Conservation (phyloP, 345 rosid species). For the Aethionema arabicum region DNA sequence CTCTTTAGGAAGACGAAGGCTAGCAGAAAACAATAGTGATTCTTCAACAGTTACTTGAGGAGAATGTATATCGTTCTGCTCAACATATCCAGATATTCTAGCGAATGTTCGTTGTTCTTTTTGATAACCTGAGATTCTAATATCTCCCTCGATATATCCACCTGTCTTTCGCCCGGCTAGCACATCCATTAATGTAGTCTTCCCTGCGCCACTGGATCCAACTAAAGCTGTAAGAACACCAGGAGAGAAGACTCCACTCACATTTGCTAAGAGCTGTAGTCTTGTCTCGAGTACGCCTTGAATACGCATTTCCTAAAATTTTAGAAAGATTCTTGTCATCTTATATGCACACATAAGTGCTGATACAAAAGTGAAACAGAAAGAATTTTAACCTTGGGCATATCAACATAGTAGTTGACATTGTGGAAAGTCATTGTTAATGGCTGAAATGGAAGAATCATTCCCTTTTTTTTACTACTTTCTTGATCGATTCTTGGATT, state of each 20-base stretch:
- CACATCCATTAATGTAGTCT: slow-evolving; percentile 96
- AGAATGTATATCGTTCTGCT: slow-evolving; percentile 96
- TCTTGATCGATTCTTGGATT: slow-evolving; percentile 21
- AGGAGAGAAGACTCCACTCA: slow-evolving; percentile 93
- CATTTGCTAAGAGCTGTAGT: slow-evolving; percentile 68
- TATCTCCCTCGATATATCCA: slow-evolving; percentile 84
- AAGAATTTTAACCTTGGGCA: slow-evolving; percentile 62
- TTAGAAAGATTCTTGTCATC: not conserved
- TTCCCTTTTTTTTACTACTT: slow-evolving; percentile 59
- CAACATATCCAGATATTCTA: slow-evolving; percentile 92
- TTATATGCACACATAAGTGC: slow-evolving; percentile 5
- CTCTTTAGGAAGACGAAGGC: slow-evolving; percentile 80
- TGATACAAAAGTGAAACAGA: not conserved
- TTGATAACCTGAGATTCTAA: slow-evolving; percentile 74
- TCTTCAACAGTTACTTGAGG: slow-evolving; percentile 95
- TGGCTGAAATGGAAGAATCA: slow-evolving; percentile 94
- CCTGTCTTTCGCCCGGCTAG: slow-evolving; percentile 96
- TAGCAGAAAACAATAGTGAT: slow-evolving; percentile 83
- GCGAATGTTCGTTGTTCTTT: slow-evolving; percentile 86
- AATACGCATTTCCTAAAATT: slow-evolving; percentile 65
- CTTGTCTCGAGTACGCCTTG: slow-evolving; percentile 71
- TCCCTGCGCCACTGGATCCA: slow-evolving; percentile 97
- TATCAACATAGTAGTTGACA: slow-evolving; percentile 89
- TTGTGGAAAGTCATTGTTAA: slow-evolving; percentile 86
- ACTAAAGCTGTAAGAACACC: slow-evolving; percentile 94